A percentile compares a stretch with the other conserved stretches of the same genome.
phyloP scores from a whole-genome alignment of 768 basidiomycete species.

The Boletus huronensis region DNA sequence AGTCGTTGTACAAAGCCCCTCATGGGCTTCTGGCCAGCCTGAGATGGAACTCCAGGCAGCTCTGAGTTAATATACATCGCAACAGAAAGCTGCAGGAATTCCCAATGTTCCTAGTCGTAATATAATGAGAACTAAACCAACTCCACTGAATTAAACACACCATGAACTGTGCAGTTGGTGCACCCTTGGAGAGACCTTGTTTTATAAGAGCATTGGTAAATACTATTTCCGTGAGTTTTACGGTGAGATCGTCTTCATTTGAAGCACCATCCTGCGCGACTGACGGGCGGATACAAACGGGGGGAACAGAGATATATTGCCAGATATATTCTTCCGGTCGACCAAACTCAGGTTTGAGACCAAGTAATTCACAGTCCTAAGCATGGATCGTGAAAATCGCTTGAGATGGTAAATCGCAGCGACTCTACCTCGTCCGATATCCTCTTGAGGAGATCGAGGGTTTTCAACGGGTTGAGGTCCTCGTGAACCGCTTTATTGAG shows the following conservation, averaged over 20 bases:
- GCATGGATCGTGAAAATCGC: not conserved
- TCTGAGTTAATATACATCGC: constrained; percentile 99
- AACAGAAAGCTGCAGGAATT: constrained; percentile 89
- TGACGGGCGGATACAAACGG: constrained; percentile 94
- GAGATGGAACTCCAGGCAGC: constrained; percentile 85
- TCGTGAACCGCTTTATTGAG: constrained; percentile 86
- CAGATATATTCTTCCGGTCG: constrained; percentile 97
- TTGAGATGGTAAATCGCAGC: not conserved
- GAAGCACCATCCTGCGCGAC: constrained; percentile 97
- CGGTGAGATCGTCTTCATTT: constrained; percentile 97
- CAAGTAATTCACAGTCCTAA: constrained; percentile 93
- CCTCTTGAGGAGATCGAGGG: constrained; percentile 85
- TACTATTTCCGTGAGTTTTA: constrained; percentile 95
- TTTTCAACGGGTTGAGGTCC: constrained; percentile 92
- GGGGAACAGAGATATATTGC: constrained; percentile 98
- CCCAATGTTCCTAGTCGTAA: constrained; percentile 86
- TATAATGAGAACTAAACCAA: not conserved
- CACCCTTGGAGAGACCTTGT: constrained; percentile 83
- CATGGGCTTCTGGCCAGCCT: constrained; percentile 89
- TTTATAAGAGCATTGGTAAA: constrained; percentile 92
- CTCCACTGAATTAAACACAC: constrained; percentile 33
- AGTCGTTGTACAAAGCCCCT: constrained; percentile 96
- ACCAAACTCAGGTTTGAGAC: constrained; percentile 82
- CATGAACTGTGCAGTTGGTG: constrained; percentile 88
- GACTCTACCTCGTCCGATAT: constrained; percentile 81